phyloP scores from a whole-genome alignment of 2,329 filamentous ascomycete genomes.

The Penicillium occitanis region DNA sequence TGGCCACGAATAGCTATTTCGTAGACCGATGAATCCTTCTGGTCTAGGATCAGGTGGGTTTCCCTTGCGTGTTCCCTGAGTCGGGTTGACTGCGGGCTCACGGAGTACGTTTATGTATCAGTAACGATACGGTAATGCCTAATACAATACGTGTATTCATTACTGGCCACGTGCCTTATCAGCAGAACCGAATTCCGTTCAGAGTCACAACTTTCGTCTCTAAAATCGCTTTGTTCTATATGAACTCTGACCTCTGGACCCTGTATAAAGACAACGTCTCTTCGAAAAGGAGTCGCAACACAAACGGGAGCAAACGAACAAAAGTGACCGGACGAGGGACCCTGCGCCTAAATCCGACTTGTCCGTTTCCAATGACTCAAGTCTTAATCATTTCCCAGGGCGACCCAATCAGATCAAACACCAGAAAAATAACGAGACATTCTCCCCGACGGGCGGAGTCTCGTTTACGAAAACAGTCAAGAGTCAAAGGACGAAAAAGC shows the following conservation, averaged over 20 bases:
- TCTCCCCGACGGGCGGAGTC: constrained; percentile 5
- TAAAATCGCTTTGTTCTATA: background rate
- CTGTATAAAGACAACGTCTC: background rate
- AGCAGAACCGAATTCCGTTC: background rate
- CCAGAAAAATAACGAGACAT: background rate
- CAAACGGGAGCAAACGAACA: background rate
- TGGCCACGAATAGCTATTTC: background rate
- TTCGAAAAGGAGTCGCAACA: background rate
- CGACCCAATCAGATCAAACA: constrained; percentile 3
- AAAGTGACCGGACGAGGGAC: background rate
- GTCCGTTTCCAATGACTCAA: background rate
- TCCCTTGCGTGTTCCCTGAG: constrained; percentile 9
- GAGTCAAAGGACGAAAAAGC: background rate
- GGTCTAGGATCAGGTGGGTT: background rate
- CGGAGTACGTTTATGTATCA: background rate
- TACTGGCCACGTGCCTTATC: constrained; percentile 15
- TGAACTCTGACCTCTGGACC: background rate
- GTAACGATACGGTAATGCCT: background rate
- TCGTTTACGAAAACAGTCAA: constrained; percentile 5
- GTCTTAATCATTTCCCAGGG: background rate
- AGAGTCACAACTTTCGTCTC: background rate
- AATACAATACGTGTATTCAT: background rate
- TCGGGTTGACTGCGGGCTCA: background rate
- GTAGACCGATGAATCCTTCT: background rate
- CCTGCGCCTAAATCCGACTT: constrained; percentile 6